Conservation (phyloP, 2,329 filamentous ascomycete species). For the Curvularia spicifera region DNA sequence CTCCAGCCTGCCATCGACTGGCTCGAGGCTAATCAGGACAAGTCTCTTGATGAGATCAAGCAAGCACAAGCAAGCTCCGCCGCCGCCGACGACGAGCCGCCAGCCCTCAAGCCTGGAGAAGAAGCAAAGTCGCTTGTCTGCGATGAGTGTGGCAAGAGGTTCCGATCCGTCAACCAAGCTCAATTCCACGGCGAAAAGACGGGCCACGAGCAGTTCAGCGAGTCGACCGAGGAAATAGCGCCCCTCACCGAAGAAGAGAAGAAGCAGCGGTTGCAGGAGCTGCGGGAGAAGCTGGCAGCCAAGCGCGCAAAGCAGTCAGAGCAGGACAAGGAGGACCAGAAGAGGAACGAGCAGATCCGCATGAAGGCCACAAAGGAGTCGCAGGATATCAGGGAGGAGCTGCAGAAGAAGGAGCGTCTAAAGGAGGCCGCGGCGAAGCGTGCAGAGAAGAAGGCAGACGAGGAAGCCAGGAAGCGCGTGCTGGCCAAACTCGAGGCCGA, state of each 20-base stretch:
- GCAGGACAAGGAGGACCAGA: slow-evolving; percentile 79
- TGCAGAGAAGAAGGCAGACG: slow-evolving; percentile 83
- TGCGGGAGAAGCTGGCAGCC: slow-evolving; percentile 72
- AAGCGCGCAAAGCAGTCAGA: slow-evolving; percentile 73
- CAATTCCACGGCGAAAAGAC: slow-evolving; percentile 92
- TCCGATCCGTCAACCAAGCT: slow-evolving; percentile 79
- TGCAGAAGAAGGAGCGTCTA: slow-evolving; percentile 85
- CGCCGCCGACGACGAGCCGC: slow-evolving; percentile 58
- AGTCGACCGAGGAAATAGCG: slow-evolving; percentile 90
- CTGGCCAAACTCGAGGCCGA: slow-evolving; percentile 94
- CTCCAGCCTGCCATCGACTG: slow-evolving; percentile 90
- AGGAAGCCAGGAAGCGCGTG: slow-evolving; percentile 85
- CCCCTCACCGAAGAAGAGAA: slow-evolving; percentile 93
- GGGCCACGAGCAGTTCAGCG: slow-evolving; percentile 87
- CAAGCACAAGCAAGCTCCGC: slow-evolving; percentile 48
- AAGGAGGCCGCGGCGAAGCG: slow-evolving; percentile 89
- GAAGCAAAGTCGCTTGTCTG: slow-evolving; percentile 83
- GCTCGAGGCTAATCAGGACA: slow-evolving; percentile 92
- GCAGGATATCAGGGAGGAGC: slow-evolving; percentile 88
- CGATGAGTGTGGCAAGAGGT: slow-evolving; percentile 93
- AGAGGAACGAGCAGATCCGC: slow-evolving; percentile 84
- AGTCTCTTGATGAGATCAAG: slow-evolving; percentile 80
- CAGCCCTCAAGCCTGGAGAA: slow-evolving; percentile 72
- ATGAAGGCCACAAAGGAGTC: slow-evolving; percentile 88
- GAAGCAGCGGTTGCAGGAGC: slow-evolving; percentile 75